Evolutionary conservation across 208 protist genomes (phyloP).

Genomic region (Naegleria lovaniensis): DNA sequence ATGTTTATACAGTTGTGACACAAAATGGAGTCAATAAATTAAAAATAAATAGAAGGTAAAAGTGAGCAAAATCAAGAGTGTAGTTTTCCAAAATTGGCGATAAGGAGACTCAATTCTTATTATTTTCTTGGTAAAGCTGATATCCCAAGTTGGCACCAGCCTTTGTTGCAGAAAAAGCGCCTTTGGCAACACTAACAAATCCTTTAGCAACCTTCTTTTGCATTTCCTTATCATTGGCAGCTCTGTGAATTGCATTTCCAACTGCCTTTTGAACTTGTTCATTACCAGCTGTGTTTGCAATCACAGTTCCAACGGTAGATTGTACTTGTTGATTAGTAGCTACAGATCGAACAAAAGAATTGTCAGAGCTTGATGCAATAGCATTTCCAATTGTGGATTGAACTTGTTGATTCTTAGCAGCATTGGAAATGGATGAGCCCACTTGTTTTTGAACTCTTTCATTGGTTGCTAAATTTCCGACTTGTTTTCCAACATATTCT

Average conservation of each 20-base stretch:
- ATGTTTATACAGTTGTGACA: not conserved
- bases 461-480: not conserved
- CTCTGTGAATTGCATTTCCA: not conserved
- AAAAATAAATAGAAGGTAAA: not conserved
- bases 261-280: slow-evolving; percentile 1
- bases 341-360: not conserved
- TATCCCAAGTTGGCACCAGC: not conserved
- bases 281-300: not conserved
- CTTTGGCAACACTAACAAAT: not conserved
- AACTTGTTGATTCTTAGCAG: not conserved
- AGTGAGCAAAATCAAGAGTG: not conserved
- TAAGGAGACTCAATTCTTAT: not conserved
- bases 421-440: not conserved
- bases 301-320: not conserved
- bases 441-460: not conserved
- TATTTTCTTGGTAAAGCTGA: not conserved
- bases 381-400: not conserved
- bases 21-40: not conserved
- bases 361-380: not conserved
- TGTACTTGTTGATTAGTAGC: slow-evolving; percentile 13
- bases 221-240: slow-evolving; percentile 1
- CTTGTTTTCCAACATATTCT: not conserved
- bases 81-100: not conserved
- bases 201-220: slow-evolving; percentile 28
- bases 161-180: not conserved